Conservation (phyloP, 345 rosid genomes). For the Acer campestre region DNA sequence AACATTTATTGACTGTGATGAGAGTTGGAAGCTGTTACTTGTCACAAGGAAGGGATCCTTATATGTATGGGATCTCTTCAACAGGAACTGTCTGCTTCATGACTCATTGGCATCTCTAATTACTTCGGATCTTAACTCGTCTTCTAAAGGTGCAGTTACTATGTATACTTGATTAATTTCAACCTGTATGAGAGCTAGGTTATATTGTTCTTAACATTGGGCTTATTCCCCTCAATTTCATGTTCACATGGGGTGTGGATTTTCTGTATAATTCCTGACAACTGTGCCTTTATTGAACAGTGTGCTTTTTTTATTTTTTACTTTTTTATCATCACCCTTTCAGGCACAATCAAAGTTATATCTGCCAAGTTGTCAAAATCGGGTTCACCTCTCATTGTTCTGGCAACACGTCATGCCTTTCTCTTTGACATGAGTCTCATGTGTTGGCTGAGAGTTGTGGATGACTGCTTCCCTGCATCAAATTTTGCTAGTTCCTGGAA, state of each 20-base stretch:
- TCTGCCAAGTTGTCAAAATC: conserved; percentile 93
- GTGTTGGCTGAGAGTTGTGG: conserved; percentile 99
- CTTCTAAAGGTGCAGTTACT: conserved; percentile 55
- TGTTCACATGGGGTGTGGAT: neutral
- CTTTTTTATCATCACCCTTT: neutral
- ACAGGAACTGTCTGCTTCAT: conserved; percentile 69
- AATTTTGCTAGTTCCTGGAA: conserved; percentile 94
- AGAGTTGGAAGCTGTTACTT: conserved; percentile 86
- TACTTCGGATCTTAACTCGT: conserved; percentile 47
- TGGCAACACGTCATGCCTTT: conserved; percentile 95
- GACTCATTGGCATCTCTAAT: conserved; percentile 82
- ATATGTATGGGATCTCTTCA: conserved; percentile 86
- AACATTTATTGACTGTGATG: conserved; percentile 89
- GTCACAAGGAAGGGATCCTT: conserved; percentile 88
- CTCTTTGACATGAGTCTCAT: conserved; percentile 82
- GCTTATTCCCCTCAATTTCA: neutral
- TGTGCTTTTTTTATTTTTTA: neutral
- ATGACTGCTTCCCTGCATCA: conserved; percentile 99
- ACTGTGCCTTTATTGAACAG: neutral
- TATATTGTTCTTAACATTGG: neutral
- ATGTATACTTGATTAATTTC: neutral
- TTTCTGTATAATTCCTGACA: conserved; percentile 8
- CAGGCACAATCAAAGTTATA: conserved; percentile 86
- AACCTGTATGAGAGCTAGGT: conserved; percentile 2
- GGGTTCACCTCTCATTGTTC: conserved; percentile 92